Evolutionary conservation across 768 basidiomycete species (phyloP), one percentile per base, ranked within the genome.

Genomic region (Xerocomus potaroensis): DNA sequence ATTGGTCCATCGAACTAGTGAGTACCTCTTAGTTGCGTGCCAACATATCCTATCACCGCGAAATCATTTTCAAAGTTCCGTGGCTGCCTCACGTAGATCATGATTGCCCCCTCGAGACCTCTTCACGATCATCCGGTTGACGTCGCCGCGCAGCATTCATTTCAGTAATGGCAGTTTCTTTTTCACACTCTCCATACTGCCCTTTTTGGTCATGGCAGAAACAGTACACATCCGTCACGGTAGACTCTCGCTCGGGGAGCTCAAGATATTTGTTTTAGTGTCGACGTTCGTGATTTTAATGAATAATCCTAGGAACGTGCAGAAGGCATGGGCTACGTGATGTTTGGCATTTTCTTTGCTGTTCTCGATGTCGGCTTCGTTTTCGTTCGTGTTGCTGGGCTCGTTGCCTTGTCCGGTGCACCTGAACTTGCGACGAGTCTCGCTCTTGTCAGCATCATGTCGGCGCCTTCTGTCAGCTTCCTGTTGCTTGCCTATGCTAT

Each of bases 1-100:
- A 46, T n/a, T 55, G 61, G 55, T 54, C 58, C 3, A 57, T 63
- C 1, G 60, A 63, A 5, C 32, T 60, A 1, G 60, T 61, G 16
- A 52, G 55, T 12, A 22, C 9, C 36, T n/a, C 26, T 27, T 10
- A 27, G 10, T 27, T 10, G 10, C 10, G 26, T 27, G 10, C 10
- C 26, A 27, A 5, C 26, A 10, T 6, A 10, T 27, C 26, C 10
- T 10, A 27, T n/a, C n/a, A n/a, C n/a, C n/a, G n/a, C 26, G 22
- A 16, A 36, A 37, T 24, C 16, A 3, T 16, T 21, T 18, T 29
- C n/a, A 12, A 19, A 37, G 43, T 36, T 44, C 21, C 43, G 34
- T 9, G 36, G 23, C 15, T 45, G 34, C 24, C 45, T 58, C 45
- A 38, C 56, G 57, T 58, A 52, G 18, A 48, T 19, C 8, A 0